Evolutionary conservation across 257 asterid species (phyloP).

Genomic region (Lithospermum erythrorhizon): DNA sequence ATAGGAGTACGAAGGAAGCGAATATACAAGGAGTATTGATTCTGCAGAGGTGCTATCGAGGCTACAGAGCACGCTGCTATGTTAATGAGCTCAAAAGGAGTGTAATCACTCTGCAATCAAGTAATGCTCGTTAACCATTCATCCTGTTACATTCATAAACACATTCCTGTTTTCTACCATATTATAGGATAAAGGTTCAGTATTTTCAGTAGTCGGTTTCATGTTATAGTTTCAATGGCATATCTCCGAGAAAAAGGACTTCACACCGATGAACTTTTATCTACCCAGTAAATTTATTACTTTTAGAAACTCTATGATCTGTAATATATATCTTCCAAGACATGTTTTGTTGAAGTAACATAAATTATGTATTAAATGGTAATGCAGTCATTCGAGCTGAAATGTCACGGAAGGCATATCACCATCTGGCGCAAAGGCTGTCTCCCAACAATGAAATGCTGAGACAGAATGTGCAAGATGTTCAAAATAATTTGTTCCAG

Average conservation of each 20-base stretch:
- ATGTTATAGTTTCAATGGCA: too few relatives aligned
- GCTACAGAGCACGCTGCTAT: conserved; percentile 25
- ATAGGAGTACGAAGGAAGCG: conserved; percentile 10
- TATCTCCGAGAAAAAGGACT: too few relatives aligned
- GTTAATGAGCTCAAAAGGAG: conserved; percentile 35
- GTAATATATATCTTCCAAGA: too few relatives aligned
- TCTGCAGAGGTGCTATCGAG: conserved; percentile 40
- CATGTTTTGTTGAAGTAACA: background rate
- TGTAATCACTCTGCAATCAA: conserved; percentile 44
- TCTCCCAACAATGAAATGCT: conserved; percentile 32
- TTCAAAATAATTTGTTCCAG: conserved; percentile 7
- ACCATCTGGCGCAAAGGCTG: conserved; percentile 12
- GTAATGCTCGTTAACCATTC: conserved; percentile 25
- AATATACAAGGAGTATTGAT: conserved; percentile 16
- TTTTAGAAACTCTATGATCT: background rate
- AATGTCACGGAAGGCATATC: conserved; percentile 30
- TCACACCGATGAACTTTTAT: too few relatives aligned
- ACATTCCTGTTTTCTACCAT: too few relatives aligned
- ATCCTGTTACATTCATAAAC: too few relatives aligned
- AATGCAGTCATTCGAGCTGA: conserved; percentile 62
- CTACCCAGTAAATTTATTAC: too few relatives aligned
- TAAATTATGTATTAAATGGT: background rate
- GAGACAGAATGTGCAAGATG: conserved; percentile 26
- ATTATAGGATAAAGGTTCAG: too few relatives aligned
- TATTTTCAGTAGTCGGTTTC: too few relatives aligned